Conservation (phyloP, 1,284 basidiomycete species). For the Phylloboletellus chloephorus region DNA sequence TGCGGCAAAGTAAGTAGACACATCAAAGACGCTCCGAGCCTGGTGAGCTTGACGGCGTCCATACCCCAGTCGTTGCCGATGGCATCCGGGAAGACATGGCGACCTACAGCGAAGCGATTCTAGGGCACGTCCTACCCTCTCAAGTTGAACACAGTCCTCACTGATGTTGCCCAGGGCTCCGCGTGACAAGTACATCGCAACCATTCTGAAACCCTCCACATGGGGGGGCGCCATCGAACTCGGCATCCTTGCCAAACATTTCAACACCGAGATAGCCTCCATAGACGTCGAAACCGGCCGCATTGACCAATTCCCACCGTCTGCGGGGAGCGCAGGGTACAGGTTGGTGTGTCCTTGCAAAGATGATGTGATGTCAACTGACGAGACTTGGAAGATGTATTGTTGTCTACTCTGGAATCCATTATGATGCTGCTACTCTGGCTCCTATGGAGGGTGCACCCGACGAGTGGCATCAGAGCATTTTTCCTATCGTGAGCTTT, state of each 20-base stretch:
- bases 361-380: neutral
- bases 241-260: constrained; percentile 75
- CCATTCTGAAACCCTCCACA: constrained; percentile 71
- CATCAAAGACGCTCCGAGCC: neutral
- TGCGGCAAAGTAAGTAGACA: constrained; percentile 56
- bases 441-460: constrained; percentile 74
- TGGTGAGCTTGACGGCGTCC: constrained; percentile 2
- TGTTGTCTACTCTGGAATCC: constrained; percentile 88
- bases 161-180: constrained; percentile 48
- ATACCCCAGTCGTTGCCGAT: constrained; percentile 67
- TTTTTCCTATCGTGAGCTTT: constrained; percentile 59
- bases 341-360: constrained; percentile 22
- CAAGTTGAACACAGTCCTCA: neutral
- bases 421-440: constrained; percentile 85
- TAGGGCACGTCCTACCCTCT: constrained; percentile 54
- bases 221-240: constrained; percentile 97
- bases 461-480: constrained; percentile 81
- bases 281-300: constrained; percentile 90
- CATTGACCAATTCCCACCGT: constrained; percentile 68
- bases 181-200: constrained; percentile 70
- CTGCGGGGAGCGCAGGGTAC: constrained; percentile 30
- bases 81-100: constrained; percentile 66
- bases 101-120: constrained; percentile 76
- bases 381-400: constrained; percentile 47
- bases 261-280: constrained; percentile 79